Evolutionary conservation across 1,284 basidiomycete species (phyloP), one percentile per base, ranked within the genome.

Genomic region (Termitomyces sp.): DNA sequence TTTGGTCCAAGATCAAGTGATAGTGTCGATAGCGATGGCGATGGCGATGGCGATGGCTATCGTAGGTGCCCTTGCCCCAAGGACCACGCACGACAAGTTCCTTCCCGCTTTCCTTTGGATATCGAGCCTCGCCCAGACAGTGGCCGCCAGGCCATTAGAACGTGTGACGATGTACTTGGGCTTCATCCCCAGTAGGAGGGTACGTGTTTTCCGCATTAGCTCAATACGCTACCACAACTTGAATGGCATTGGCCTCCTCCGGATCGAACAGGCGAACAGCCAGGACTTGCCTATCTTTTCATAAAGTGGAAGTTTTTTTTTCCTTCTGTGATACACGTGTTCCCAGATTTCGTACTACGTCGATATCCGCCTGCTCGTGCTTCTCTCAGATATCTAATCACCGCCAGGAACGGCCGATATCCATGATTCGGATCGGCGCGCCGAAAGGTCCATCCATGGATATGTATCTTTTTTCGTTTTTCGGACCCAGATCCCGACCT

Each of bases 301-400:
- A 28, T 28, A 28, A 28, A 28, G 26, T 28, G 26, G 8, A 28
- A 8, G n/a, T n/a, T n/a, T n/a, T n/a, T n/a, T n/a, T n/a, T n/a
- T n/a, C n/a, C n/a, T 28, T 28, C 4, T 28, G 26, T 8, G 26
- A 28, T 28, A 28, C 26, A 28, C 26, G 26, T 28, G 26, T 8
- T 28, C 3, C 3, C 26, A 28, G n/a, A n/a, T 30, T 30, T 30
- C 28, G 8, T 30, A 30, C 19, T n/a, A 30, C 41, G 31, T 28
- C 14, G 16, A 28, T 35, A 26, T 28, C 21, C 4, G 2, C 31
- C 38, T 33, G n/a, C n/a, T 47, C 46, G 21, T 19, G 33, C 54
- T 33, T 48, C 55, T 50, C 48, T 50, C 16, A 38, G 43, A 50
- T 46, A 52, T 56, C 50, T 50, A 53, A 53, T 56, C 41, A 18